Percentiles rank a stretch among this genome's conserved stretches.
phyloP scores from a whole-genome alignment of 805 yeast species.

The Ogataea haglerorum region DNA sequence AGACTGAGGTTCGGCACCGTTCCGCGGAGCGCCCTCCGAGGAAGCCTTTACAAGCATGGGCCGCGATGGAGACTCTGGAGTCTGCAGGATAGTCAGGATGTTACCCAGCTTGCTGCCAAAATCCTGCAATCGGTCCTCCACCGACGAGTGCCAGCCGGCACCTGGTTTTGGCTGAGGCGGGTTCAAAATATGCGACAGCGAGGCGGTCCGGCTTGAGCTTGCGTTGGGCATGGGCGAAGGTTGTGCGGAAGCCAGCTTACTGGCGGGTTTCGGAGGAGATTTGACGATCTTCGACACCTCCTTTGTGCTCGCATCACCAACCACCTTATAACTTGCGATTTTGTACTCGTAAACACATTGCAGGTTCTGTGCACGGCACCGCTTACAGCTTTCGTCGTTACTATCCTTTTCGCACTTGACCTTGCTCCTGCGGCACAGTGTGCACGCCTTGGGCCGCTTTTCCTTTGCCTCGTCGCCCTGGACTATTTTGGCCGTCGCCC shows the following conservation, averaged over 20 bases:
- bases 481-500: conserved; percentile 18
- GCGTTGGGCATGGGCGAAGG: background rate
- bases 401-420: conserved; percentile 55
- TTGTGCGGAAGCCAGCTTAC: background rate
- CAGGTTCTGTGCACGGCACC: conserved; percentile 51
- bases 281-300: background rate
- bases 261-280: background rate
- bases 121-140: conserved; percentile 37
- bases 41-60: conserved; percentile 2
- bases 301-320: conserved; percentile 21
- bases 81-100: conserved; percentile 35
- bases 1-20: background rate
- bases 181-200: conserved; percentile 19
- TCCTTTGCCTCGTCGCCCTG: conserved; percentile 19
- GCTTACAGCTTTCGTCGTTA: conserved; percentile 48
- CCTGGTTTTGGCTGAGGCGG: conserved; percentile 5
- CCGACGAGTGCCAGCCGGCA: conserved; percentile 33
- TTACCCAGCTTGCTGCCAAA: conserved; percentile 39
- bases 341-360: conserved; percentile 58
- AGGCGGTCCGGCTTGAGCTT: background rate
- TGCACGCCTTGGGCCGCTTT: conserved; percentile 53
- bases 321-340: conserved; percentile 41
- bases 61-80: conserved; percentile 4
- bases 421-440: conserved; percentile 58
- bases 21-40: conserved; percentile 3